Evolutionary conservation across 495 filamentous ascomycete species (phyloP).

Genomic region (Lineolata rhizophorae): DNA sequence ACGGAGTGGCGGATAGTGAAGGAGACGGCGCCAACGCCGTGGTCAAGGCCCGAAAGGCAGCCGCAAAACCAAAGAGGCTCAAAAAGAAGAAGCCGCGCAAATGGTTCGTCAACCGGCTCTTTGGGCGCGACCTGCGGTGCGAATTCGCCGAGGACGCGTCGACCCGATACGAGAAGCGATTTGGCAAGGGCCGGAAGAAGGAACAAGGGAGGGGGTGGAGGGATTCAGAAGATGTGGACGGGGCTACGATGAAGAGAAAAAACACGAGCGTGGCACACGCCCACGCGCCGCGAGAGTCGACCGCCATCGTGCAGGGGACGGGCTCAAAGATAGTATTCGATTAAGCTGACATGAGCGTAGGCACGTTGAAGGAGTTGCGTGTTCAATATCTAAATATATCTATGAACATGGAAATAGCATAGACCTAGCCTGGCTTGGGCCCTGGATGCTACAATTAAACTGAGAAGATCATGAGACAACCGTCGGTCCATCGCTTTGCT

Average conservation of each 20-base stretch:
- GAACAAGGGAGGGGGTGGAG: background rate
- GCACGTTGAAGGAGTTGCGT: too few species aligned
- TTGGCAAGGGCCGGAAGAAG: conserved; percentile 23
- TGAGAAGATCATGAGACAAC: too few species aligned
- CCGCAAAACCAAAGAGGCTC: conserved; percentile 8
- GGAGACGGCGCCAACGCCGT: conserved; percentile 13
- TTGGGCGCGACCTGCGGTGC: conserved; percentile 59
- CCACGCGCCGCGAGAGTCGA: conserved; percentile 33
- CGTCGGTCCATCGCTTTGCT: too few species aligned
- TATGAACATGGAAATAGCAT: too few species aligned
- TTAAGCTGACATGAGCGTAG: too few species aligned
- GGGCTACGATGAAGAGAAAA: conserved; percentile 6
- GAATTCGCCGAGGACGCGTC: conserved; percentile 85
- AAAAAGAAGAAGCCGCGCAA: conserved; percentile 37
- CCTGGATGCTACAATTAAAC: too few species aligned
- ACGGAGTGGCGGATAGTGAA: conserved; percentile 17
- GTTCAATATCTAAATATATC: too few species aligned
- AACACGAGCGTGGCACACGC: conserved; percentile 21
- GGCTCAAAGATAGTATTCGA: conserved; percentile 78
- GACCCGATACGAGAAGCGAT: conserved; percentile 78
- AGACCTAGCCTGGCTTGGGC: too few species aligned
- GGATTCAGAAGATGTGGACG: conserved; percentile 4
- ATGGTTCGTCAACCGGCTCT: conserved; percentile 62
- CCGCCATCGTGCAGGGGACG: conserved; percentile 54
- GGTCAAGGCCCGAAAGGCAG: conserved; percentile 9